A percentile compares a stretch with the other conserved stretches of the same genome.
Evolutionary conservation across 805 yeast species (phyloP).

Genomic region (Kuraishia piskuri): DNA sequence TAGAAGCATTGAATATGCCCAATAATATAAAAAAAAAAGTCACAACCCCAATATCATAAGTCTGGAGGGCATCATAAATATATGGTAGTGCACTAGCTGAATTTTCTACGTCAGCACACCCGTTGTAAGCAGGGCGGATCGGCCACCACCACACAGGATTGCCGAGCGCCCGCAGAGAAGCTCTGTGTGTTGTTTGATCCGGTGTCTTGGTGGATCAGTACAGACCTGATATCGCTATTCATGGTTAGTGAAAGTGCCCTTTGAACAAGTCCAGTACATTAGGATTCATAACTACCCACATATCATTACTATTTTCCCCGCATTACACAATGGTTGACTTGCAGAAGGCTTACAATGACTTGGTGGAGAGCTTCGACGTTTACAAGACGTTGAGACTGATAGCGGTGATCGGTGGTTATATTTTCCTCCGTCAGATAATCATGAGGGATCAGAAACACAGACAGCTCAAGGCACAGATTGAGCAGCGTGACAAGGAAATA

Average conservation of each 20-base stretch:
- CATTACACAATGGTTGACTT: slow-evolving; percentile 12
- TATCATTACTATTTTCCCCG: slow-evolving; percentile 3
- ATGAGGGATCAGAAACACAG: slow-evolving; percentile 47
- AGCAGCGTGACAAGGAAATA: slow-evolving; percentile 34
- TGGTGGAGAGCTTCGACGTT: slow-evolving; percentile 26
- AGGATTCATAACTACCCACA: no score
- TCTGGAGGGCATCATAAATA: no score
- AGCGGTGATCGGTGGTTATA: slow-evolving; percentile 54
- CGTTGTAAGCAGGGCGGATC: not conserved
- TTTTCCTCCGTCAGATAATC: slow-evolving; percentile 48
- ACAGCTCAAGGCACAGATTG: slow-evolving; percentile 40
- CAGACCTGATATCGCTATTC: not conserved
- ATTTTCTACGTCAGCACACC: not conserved
- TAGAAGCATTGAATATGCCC: not conserved
- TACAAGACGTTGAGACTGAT: slow-evolving; percentile 38
- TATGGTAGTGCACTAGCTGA: not conserved
- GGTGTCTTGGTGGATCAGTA: not conserved
- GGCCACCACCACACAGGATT: not conserved
- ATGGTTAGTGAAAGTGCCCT: not conserved
- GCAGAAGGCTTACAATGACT: slow-evolving; percentile 25
- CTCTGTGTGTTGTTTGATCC: not conserved
- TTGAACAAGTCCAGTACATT: not conserved
- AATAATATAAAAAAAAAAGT: no score
- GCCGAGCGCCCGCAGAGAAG: not conserved
- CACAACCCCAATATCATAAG: no score